phyloP scores from a whole-genome alignment of 805 yeast genomes.

The Suhomyces kilbournensis region DNA sequence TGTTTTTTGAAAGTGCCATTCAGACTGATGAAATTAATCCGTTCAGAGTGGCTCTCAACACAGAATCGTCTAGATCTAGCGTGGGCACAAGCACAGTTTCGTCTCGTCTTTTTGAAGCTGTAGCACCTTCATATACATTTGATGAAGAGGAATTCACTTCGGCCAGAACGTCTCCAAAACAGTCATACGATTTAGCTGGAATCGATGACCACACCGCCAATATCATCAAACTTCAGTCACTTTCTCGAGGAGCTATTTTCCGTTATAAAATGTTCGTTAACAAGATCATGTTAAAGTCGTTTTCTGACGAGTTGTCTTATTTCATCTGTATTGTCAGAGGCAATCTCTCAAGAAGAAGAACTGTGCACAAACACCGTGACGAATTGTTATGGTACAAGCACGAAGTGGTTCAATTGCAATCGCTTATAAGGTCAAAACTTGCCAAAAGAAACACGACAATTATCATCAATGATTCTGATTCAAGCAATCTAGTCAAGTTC shows the following conservation, averaged over 20 bases:
- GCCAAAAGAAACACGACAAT: constrained; percentile 7
- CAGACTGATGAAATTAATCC: constrained; percentile 8
- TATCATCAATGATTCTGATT: constrained; percentile 13
- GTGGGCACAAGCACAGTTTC: constrained; percentile 6
- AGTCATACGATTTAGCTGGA: not conserved
- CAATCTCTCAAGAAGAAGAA: constrained; percentile 27
- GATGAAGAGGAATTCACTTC: constrained; percentile 1
- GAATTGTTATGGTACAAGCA: constrained; percentile 26
- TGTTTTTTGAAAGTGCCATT: constrained; percentile 6
- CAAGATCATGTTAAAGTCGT: constrained; percentile 57
- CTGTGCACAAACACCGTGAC: constrained; percentile 34
- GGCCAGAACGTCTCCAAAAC: not conserved
- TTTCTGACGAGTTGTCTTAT: constrained; percentile 46
- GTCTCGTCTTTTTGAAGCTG: not conserved
- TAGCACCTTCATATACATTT: constrained; percentile 1
- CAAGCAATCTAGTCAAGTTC: constrained; percentile 22
- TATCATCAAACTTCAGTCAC: constrained; percentile 60
- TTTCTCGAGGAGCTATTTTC: constrained; percentile 64
- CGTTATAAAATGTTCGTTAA: constrained; percentile 65
- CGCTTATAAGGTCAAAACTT: constrained; percentile 31
- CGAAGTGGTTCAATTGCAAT: constrained; percentile 39
- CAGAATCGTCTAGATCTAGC: not conserved
- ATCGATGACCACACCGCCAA: constrained; percentile 9
- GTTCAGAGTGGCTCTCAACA: constrained; percentile 2
- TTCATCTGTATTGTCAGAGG: constrained; percentile 57